These are phyloP conservation scores for Talaromyces funiculosus DNA, from an alignment of 2,329 filamentous ascomycete genomes.

Conservation along the genomic window DNA sequence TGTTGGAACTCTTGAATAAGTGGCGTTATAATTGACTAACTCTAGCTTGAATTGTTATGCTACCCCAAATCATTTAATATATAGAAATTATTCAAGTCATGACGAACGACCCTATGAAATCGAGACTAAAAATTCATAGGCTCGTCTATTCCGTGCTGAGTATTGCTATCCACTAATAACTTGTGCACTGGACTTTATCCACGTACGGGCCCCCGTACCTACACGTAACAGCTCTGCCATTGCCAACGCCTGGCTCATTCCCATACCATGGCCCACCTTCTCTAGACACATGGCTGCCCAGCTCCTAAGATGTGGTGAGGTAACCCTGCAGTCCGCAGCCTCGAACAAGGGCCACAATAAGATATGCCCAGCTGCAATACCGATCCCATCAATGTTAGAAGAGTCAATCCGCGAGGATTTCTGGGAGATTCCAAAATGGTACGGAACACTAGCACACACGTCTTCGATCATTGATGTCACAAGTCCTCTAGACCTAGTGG, in stretches of 20 bases:
- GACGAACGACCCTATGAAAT: too few relatives aligned
- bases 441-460: slow-evolving; percentile 16
- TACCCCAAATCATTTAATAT: too few relatives aligned
- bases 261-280: slow-evolving; percentile 15
- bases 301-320: neutral
- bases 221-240: slow-evolving; percentile 12
- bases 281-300: slow-evolving; percentile 13
- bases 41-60: too few relatives aligned
- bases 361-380: slow-evolving; percentile 1
- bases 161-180: too few relatives aligned
- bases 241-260: slow-evolving; percentile 13
- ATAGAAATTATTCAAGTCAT: too few relatives aligned
- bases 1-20: too few relatives aligned
- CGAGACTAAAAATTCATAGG: too few relatives aligned
- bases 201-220: slow-evolving; percentile 8
- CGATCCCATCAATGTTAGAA: neutral
- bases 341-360: slow-evolving; percentile 14
- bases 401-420: neutral
- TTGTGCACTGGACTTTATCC: neutral
- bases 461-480: slow-evolving; percentile 9
- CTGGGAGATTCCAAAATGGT: slow-evolving; percentile 10
- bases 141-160: too few relatives aligned
- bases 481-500: slow-evolving; percentile 4
- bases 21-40: too few relatives aligned
- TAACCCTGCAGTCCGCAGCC: slow-evolving; percentile 11